These are phyloP conservation scores for Hypomontagnella submonticulosa DNA, from an alignment of 495 filamentous ascomycete genomes.

Conservation along the genomic window DNA sequence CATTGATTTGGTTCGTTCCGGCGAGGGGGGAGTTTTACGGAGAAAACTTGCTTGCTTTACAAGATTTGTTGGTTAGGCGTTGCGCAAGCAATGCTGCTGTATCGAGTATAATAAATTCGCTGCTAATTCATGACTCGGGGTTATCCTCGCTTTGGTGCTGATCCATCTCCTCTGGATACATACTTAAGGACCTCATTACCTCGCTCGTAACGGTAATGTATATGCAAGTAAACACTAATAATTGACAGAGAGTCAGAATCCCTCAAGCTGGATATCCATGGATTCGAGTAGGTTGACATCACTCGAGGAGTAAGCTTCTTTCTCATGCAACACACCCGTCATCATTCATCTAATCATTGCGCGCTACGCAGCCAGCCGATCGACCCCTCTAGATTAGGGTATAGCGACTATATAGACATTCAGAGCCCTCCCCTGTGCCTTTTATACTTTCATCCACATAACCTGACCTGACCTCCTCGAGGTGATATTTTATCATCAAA, in stretches of 20 bases:
- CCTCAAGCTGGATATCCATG: no score
- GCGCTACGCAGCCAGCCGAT: not conserved
- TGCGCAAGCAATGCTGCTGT: slow-evolving; percentile 25
- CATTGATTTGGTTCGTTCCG: slow-evolving; percentile 18
- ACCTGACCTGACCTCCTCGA: not conserved
- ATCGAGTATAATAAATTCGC: slow-evolving; percentile 33
- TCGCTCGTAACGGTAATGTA: no score
- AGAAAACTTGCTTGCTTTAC: slow-evolving; percentile 4
- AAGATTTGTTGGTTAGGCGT: slow-evolving; percentile 20
- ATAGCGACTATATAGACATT: not conserved
- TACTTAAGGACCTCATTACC: no score
- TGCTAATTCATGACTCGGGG: not conserved
- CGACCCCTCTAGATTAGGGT: not conserved
- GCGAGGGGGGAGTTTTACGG: slow-evolving; percentile 22
- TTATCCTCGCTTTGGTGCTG: not conserved
- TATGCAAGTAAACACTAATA: no score
- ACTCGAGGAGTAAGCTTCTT: slow-evolving; percentile 1
- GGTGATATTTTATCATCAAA: not conserved
- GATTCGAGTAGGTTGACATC: no score
- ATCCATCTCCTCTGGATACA: not conserved
- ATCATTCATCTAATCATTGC: slow-evolving; percentile 12
- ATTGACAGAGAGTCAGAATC: no score
- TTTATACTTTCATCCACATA: no score
- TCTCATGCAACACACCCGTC: slow-evolving; percentile 2
- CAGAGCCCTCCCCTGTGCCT: not conserved